These are phyloP conservation scores for Ligustrum vulgare DNA, from an alignment of 257 asterid species.

Conservation along the genomic window DNA sequence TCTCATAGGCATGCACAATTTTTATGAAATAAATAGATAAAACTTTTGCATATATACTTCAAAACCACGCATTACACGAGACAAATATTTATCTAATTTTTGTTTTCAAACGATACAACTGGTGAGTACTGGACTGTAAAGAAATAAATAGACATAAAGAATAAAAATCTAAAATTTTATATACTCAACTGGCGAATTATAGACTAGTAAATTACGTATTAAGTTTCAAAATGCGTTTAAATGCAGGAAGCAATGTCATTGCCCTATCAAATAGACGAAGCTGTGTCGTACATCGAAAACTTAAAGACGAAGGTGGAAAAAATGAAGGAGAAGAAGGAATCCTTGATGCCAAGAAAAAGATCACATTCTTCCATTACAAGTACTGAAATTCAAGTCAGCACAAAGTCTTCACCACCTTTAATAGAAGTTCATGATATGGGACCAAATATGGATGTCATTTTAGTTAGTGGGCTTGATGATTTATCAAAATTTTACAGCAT, in stretches of 20 bases:
- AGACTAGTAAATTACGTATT: too few species aligned
- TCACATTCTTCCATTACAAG: constrained; percentile 4
- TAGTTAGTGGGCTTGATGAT: constrained; percentile 30
- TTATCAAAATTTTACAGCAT: constrained; percentile 36
- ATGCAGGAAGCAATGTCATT: constrained; percentile 40
- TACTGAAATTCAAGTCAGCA: constrained; percentile 16
- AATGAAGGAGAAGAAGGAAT: constrained; percentile 32
- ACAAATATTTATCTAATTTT: too few species aligned
- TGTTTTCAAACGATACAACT: too few species aligned
- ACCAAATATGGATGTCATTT: constrained; percentile 31
- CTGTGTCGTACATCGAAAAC: constrained; percentile 34
- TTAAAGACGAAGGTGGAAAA: constrained; percentile 35
- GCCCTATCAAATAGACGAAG: constrained; percentile 54
- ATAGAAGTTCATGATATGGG: constrained; percentile 52
- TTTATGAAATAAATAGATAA: too few species aligned
- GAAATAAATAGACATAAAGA: too few species aligned
- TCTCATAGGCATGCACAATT: too few species aligned
- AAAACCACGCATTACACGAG: too few species aligned
- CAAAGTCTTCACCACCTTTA: constrained; percentile 9
- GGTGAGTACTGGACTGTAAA: too few species aligned
- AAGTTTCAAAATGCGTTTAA: neutral
- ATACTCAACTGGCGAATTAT: too few species aligned
- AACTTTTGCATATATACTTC: too few species aligned
- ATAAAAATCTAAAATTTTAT: too few species aligned
- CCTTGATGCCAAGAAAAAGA: constrained; percentile 16